Base-by-base conservation (phyloP, 2,329 filamentous ascomycete species). In the Botryotinia calthae region DNA sequence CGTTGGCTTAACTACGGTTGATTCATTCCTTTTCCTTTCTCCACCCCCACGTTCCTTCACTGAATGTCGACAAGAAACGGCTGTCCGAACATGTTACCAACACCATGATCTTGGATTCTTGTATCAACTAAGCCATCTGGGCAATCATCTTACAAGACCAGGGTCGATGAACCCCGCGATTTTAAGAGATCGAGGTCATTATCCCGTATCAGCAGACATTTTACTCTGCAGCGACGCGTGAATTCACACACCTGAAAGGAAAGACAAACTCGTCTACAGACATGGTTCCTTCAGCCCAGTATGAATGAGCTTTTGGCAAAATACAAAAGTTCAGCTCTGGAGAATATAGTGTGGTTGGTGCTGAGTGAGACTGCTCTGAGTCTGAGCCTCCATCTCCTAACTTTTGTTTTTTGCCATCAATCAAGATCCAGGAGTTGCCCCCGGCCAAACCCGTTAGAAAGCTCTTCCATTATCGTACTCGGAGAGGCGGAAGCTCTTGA, bases 151-250 rank as follows among this genome's bases (percentile, higher is more conserved):
- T 68, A 58, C 54, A 48, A 40, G 37, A 40, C 61, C n/a, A 70
- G 65, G 44, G 37, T 65, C 67, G 25, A 34, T 56, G 44, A 56
- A 63, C 71, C 71, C 54, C 71, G 71, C 71, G 56, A 54, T 46
- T 48, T n/a, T 42, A 42, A 70, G n/a, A 44, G 44, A 44, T 61
- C n/a, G 64, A 70, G 56, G 65, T 70, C 65, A 72, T 69, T 54
- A 72, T 63, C 31, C 56, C 44, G n/a, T 34, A 72, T 72, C 71
- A 69, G 71, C 71, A 69, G 71, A 72, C 71, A 28, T 70, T 70
- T 25, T 16, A 68, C 56, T 42, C 28, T 68, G 62, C 70, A 72
- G 62, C 70, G 42, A 40, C 70, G 48, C 14, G 54, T 31, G 40
- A 22, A 34, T 67, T 25, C 10, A 42, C 54, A 67, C 46, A 31